Evolutionary conservation across 2,329 filamentous ascomycete genomes (phyloP).

Genomic region (Trichoderma brevicompactum): DNA sequence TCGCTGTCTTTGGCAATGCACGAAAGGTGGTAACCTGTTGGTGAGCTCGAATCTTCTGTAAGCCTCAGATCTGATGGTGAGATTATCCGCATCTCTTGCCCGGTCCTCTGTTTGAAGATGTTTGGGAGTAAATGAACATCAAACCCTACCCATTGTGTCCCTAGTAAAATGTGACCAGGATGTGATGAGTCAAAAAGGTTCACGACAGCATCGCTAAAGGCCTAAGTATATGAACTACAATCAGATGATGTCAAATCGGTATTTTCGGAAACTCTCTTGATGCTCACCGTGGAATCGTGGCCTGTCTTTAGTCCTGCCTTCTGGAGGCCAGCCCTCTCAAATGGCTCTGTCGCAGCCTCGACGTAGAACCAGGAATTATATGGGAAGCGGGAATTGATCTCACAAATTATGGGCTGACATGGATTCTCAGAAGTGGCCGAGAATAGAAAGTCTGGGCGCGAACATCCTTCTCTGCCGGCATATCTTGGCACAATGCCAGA

Average conservation of each 20-base stretch:
- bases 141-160: no score
- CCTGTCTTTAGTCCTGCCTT: background rate
- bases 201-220: background rate
- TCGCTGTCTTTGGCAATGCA: no score
- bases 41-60: no score
- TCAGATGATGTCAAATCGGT: background rate
- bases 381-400: constrained; percentile 20
- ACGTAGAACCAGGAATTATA: constrained; percentile 16
- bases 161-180: background rate
- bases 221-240: background rate
- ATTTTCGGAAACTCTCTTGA: background rate
- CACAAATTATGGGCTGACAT: constrained; percentile 11
- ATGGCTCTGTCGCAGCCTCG: background rate
- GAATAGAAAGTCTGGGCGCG: constrained; percentile 21
- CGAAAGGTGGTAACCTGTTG: no score
- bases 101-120: no score
- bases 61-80: no score
- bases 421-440: background rate
- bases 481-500: constrained; percentile 19
- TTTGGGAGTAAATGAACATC: no score
- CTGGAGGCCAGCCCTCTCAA: background rate
- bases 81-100: no score
- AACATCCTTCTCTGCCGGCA: constrained; percentile 12
- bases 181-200: background rate
- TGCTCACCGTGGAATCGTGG: background rate